Percentiles rank a stretch among this genome's conserved stretches.
These are phyloP conservation scores for Fusarium praegraminearum DNA, from an alignment of 2,329 filamentous ascomycete species.

Conservation along the genomic window DNA sequence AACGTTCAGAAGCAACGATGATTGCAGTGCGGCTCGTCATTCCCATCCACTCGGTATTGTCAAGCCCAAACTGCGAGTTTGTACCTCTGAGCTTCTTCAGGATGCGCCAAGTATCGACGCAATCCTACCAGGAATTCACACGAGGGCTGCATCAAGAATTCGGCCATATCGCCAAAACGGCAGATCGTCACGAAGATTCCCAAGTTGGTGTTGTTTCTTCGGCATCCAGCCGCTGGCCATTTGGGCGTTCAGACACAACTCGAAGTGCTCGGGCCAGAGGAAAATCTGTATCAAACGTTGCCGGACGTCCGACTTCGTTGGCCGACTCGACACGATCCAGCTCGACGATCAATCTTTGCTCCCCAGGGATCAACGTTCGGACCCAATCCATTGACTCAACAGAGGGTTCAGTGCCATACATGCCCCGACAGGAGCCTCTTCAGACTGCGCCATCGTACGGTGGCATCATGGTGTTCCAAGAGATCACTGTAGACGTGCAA, in stretches of 20 bases:
- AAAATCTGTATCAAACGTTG: conserved; percentile 17
- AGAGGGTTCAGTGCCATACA: conserved; percentile 35
- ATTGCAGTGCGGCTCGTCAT: conserved; percentile 72
- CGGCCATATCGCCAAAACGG: conserved; percentile 58
- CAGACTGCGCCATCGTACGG: conserved; percentile 51
- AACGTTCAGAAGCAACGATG: conserved; percentile 50
- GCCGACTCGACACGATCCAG: conserved; percentile 36
- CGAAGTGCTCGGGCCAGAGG: background rate
- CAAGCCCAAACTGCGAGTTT: conserved; percentile 66
- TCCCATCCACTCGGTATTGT: conserved; percentile 68
- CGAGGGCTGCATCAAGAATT: conserved; percentile 72
- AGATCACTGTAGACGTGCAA: conserved; percentile 67
- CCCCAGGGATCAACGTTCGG: conserved; percentile 20
- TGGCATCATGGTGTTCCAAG: conserved; percentile 72
- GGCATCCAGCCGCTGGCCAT: conserved; percentile 31
- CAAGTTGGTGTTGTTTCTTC: conserved; percentile 7
- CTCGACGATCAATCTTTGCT: conserved; percentile 47
- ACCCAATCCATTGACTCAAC: conserved; percentile 33
- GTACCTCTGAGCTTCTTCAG: conserved; percentile 74
- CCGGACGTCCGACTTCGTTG: conserved; percentile 29
- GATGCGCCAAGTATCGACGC: conserved; percentile 72
- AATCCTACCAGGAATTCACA: conserved; percentile 70
- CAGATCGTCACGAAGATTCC: conserved; percentile 13
- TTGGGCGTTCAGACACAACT: conserved; percentile 23
- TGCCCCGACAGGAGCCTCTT: conserved; percentile 45